Conservation (phyloP, 1,139 yeast species). For the Yamadazyma taylorii region DNA sequence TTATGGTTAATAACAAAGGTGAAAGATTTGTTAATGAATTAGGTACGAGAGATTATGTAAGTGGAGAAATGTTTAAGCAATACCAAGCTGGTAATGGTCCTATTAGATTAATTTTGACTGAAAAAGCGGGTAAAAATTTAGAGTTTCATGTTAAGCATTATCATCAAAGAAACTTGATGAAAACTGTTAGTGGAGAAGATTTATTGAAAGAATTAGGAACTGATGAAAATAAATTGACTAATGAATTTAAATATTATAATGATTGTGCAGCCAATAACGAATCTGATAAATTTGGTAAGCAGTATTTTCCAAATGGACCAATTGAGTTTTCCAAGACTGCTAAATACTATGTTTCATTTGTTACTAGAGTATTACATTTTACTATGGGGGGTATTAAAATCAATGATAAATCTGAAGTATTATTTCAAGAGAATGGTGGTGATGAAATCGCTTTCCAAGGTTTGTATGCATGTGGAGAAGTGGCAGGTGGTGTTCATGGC, state of each 20-base stretch:
- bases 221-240: conserved; percentile 26
- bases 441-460: conserved; percentile 49
- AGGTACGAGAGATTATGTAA: conserved; percentile 67
- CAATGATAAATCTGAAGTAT: conserved; percentile 56
- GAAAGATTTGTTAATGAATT: conserved; percentile 72
- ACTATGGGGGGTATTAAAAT: conserved; percentile 86
- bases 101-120: conserved; percentile 48
- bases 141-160: conserved; percentile 66
- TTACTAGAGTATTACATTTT: conserved; percentile 79
- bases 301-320: conserved; percentile 53
- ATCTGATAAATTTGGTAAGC: conserved; percentile 50
- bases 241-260: conserved; percentile 45
- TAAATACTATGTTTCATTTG: conserved; percentile 50
- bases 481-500: conserved; percentile 84
- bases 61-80: conserved; percentile 57
- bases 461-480: conserved; percentile 76
- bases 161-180: conserved; percentile 64
- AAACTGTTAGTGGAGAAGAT: conserved; percentile 48
- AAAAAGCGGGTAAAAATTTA: conserved; percentile 43
- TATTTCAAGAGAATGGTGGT: conserved; percentile 34
- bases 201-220: conserved; percentile 48
- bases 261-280: conserved; percentile 44
- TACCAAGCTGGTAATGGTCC: conserved; percentile 49
- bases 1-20: conserved; percentile 61
- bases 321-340: conserved; percentile 30